These are phyloP conservation scores for Leccinum sublutescens DNA, from an alignment of 768 basidiomycete species.

Conservation along the genomic window DNA sequence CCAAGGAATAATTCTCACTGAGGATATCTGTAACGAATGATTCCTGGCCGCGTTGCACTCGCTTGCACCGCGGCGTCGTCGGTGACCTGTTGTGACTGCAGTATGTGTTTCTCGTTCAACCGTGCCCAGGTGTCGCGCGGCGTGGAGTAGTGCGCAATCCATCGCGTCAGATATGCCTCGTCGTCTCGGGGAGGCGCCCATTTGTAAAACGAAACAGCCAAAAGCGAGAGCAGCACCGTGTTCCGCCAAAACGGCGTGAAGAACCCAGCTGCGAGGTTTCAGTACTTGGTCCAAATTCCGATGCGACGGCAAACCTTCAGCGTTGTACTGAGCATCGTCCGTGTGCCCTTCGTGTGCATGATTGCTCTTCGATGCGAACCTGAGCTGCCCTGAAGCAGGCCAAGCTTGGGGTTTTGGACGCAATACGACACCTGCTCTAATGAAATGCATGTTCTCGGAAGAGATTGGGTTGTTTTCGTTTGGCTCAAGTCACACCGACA, in stretches of 20 bases:
- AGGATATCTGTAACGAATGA: conserved; percentile 68
- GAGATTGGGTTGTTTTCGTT: not conserved
- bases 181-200: conserved; percentile 61
- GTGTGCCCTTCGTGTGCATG: conserved; percentile 41
- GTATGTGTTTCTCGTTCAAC: conserved; percentile 56
- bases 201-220: conserved; percentile 59
- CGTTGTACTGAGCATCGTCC: conserved; percentile 45
- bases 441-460: conserved; percentile 28
- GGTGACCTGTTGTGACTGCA: conserved; percentile 40
- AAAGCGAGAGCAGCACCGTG: conserved; percentile 49
- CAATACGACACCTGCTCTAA: conserved; percentile 37
- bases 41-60: conserved; percentile 42
- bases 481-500: not conserved
- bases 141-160: conserved; percentile 58
- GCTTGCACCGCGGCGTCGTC: conserved; percentile 41
- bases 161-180: conserved; percentile 63
- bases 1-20: conserved; percentile 51
- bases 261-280: conserved; percentile 45
- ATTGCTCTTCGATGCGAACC: conserved; percentile 44
- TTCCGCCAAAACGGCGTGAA: conserved; percentile 66
- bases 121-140: conserved; percentile 54
- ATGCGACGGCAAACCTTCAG: conserved; percentile 53
- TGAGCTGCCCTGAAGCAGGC: conserved; percentile 36
- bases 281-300: conserved; percentile 2
- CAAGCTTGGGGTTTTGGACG: conserved; percentile 32